phyloP scores from a whole-genome alignment of 345 rosid species.

The Dipteronia sinensis region DNA sequence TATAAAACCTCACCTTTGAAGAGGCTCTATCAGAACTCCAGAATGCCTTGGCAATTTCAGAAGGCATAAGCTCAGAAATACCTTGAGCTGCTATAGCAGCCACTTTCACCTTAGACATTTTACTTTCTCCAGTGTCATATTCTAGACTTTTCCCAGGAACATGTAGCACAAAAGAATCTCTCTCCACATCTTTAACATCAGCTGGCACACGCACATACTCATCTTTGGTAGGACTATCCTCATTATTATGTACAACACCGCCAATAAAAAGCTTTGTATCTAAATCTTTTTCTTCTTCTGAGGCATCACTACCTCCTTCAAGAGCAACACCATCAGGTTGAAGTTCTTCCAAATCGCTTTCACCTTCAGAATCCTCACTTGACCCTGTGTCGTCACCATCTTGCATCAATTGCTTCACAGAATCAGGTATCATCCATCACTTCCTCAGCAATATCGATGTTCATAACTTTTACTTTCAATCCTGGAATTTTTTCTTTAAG shows the following conservation, averaged over 20 bases:
- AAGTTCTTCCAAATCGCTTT: conserved; percentile 57
- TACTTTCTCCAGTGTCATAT: conserved; percentile 42
- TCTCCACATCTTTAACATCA: conserved; percentile 58
- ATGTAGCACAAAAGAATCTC: conserved; percentile 78
- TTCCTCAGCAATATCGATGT: conserved; percentile 56
- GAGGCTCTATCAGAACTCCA: conserved; percentile 76
- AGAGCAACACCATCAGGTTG: conserved; percentile 53
- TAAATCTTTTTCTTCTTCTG: conserved; percentile 56
- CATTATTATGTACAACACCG: conserved; percentile 84
- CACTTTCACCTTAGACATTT: conserved; percentile 58
- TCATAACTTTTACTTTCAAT: conserved; percentile 76
- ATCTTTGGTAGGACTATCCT: conserved; percentile 63
- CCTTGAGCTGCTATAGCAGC: conserved; percentile 84
- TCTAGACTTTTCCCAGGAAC: conserved; percentile 58
- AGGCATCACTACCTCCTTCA: conserved; percentile 38
- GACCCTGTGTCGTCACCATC: conserved; percentile 56
- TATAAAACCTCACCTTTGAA: conserved; percentile 60
- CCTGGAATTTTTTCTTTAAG: conserved; percentile 96
- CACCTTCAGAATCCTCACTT: conserved; percentile 58
- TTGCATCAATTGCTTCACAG: conserved; percentile 58
- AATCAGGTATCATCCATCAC: conserved; percentile 53
- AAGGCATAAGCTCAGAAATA: conserved; percentile 89
- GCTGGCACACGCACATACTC: conserved; percentile 79
- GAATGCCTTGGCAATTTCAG: conserved; percentile 85
- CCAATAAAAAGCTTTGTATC: conserved; percentile 83